Conservation (phyloP, 2,329 filamentous ascomycete species). For the Colletotrichum noveboracense region DNA sequence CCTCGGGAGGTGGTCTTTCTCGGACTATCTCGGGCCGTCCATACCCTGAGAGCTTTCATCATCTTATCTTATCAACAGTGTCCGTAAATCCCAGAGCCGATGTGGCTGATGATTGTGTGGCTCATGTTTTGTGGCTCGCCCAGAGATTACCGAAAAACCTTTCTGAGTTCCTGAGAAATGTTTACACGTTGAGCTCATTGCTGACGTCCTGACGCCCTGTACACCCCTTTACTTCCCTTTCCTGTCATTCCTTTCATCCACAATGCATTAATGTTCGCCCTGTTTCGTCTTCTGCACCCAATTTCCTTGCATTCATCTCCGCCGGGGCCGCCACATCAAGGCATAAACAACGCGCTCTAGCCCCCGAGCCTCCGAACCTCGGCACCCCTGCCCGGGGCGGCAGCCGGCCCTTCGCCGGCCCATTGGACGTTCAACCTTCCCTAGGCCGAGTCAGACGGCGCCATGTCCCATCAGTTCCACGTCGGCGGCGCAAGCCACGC, state of each 20-base stretch:
- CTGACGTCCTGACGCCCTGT: background rate
- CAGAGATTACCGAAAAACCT: background rate
- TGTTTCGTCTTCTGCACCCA: background rate
- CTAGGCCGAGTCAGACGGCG: background rate
- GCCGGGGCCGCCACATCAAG: background rate
- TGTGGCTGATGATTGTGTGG: background rate
- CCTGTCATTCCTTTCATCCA: constrained; percentile 9
- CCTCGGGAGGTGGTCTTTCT: background rate
- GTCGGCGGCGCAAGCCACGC: constrained; percentile 11
- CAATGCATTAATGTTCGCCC: constrained; percentile 1
- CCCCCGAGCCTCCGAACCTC: background rate
- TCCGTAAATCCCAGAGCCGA: background rate
- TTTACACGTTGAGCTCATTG: background rate
- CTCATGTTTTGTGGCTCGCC: background rate
- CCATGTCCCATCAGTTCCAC: constrained; percentile 21
- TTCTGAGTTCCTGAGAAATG: background rate
- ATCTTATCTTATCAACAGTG: background rate
- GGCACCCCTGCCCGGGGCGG: background rate
- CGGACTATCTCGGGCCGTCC: background rate
- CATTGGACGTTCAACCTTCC: background rate
- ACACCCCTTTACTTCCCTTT: background rate
- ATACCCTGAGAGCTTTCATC: background rate
- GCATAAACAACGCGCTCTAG: background rate
- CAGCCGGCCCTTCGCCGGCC: background rate
- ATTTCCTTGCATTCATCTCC: background rate